Conservation (phyloP, 192 early-diverging fungal genomes). For the Entomortierella lignicola region DNA sequence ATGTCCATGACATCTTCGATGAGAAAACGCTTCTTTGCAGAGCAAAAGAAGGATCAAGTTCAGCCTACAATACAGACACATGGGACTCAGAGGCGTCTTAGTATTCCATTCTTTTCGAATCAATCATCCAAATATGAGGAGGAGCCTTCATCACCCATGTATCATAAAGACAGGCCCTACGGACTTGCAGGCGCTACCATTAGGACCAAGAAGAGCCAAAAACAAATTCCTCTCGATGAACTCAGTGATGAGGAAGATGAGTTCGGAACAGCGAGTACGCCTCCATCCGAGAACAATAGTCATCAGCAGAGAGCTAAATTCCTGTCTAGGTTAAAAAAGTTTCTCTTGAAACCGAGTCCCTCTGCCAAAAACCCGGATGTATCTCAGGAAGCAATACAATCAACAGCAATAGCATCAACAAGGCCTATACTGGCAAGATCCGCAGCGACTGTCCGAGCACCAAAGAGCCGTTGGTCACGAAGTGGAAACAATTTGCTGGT, state of each 20-base stretch:
- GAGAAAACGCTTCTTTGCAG: slow-evolving; percentile 47
- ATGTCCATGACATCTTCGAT: slow-evolving; percentile 48
- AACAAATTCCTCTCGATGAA: slow-evolving; percentile 9
- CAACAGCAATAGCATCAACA: not conserved
- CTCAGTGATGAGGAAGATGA: slow-evolving; percentile 27
- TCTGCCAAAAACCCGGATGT: slow-evolving; percentile 7
- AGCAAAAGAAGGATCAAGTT: slow-evolving; percentile 33
- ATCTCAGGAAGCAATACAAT: no score
- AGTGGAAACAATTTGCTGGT: slow-evolving; percentile 10
- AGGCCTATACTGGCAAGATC: not conserved
- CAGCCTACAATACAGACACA: not conserved
- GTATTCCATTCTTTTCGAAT: slow-evolving; percentile 4
- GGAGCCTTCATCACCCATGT: not conserved
- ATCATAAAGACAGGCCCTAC: slow-evolving; percentile 10
- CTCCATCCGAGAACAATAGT: not conserved
- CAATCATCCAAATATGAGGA: slow-evolving; percentile 1
- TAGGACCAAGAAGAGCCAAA: slow-evolving; percentile 8
- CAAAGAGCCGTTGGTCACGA: slow-evolving; percentile 28
- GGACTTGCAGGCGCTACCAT: slow-evolving; percentile 16
- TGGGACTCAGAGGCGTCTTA: not conserved
- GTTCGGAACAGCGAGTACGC: not conserved
- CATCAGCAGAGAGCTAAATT: slow-evolving; percentile 29
- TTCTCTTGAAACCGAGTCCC: slow-evolving; percentile 33
- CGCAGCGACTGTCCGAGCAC: slow-evolving; percentile 3
- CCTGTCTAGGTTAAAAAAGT: slow-evolving; percentile 31